Base-by-base conservation (phyloP, 805 yeast species). In the Pichia insulana region DNA sequence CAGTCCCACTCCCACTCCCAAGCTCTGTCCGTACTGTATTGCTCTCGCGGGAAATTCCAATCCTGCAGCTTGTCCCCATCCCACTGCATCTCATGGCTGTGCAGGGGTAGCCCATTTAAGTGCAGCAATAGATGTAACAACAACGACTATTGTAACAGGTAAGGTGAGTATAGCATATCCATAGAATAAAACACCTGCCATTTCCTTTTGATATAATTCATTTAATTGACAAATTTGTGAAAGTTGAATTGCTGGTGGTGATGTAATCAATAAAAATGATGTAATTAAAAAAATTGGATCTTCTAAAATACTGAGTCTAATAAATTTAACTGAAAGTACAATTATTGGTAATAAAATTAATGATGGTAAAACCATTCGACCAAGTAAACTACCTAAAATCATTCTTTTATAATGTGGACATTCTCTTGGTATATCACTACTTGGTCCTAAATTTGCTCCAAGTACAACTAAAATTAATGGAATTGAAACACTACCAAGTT, bases 171-270 rank as follows among this genome's bases (percentile, higher is more conserved):
- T 71, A 15, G 76, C 90, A 51, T 83, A 83, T 5, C 92, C 90
- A 83, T 89, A 83, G 50, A 83, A 83, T 49, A 83, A 64, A 15
- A 83, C 83, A 25, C 86, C 86, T 0, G 85, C 80, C 90, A 83
- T 83, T 59, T 83, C 94, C 54, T 74, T 78, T 56, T 83, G 89
- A 59, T 74, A 83, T 36, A 83, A 68, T 50, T 77, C 80, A 57
- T 83, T 83, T 52, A 83, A 65, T 55, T 82, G 90, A 42, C 87
- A 81, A 47, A 83, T 83, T 57, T 83, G 94, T 19, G 88, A 80
- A 43, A 83, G 65, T 61, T 83, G 94, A 50, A 83, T 83, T 4
- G 90, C 92, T 2, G 94, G 92, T 3, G 94, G 92, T 1, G 88
- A 75, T 3, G 82, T 75, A 1, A 89, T 83, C 48, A 83, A 69